phyloP scores from a whole-genome alignment of 805 yeast genomes.

The Pichia membranifaciens region DNA sequence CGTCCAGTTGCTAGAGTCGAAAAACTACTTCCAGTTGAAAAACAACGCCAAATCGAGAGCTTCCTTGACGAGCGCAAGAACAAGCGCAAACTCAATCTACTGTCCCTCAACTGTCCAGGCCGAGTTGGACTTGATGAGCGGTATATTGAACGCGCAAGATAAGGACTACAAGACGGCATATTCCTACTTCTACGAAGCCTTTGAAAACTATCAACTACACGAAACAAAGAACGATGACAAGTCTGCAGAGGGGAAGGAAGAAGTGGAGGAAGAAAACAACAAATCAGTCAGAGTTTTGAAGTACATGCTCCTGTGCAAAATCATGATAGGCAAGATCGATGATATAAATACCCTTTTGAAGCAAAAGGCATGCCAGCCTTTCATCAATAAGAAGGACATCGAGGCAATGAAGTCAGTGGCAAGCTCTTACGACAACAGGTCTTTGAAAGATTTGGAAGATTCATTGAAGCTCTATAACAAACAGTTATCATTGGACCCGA shows the following conservation, averaged over 20 bases:
- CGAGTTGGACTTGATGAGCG: constrained; percentile 90
- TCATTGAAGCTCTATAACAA: constrained; percentile 63
- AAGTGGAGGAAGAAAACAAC: constrained; percentile 38
- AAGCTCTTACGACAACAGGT: constrained; percentile 81
- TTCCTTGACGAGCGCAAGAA: constrained; percentile 88
- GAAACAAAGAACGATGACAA: constrained; percentile 18
- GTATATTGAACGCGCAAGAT: constrained; percentile 93
- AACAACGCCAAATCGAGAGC: constrained; percentile 90
- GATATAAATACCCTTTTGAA: constrained; percentile 76
- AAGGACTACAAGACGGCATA: constrained; percentile 94
- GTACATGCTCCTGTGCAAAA: constrained; percentile 87
- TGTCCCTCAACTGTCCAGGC: constrained; percentile 94
- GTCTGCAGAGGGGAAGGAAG: constrained; percentile 8
- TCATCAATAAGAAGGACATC: constrained; percentile 65
- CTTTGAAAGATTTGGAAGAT: constrained; percentile 85
- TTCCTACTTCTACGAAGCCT: constrained; percentile 91
- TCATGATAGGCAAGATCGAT: constrained; percentile 82
- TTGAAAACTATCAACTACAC: constrained; percentile 72
- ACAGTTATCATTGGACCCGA: constrained; percentile 79
- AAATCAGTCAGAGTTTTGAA: constrained; percentile 64
- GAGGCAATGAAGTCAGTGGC: constrained; percentile 96
- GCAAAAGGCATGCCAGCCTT: constrained; percentile 47
- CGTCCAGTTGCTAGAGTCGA: constrained; percentile 86
- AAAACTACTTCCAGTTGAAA: constrained; percentile 85
- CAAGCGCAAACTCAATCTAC: constrained; percentile 95